phyloP scores from a whole-genome alignment of 257 asterid species.

The Linaria vulgaris region DNA sequence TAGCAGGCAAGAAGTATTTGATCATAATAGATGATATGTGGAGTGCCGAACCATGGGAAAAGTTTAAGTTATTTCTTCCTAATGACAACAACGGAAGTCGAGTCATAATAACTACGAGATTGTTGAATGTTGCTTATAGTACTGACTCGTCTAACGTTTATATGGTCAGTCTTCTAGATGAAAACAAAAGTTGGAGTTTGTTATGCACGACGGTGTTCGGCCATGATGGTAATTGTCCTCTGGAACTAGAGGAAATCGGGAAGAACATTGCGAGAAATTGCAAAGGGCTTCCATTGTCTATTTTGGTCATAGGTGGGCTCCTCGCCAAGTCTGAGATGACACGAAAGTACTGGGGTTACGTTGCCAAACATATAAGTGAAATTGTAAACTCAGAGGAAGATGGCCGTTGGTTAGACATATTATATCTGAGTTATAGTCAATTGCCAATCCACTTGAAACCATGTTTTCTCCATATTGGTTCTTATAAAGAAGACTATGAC shows the following conservation, averaged over 20 bases:
- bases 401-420: conserved; percentile 17
- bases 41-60: conserved; percentile 14
- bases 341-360: conserved; percentile 24
- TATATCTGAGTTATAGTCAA: conserved; percentile 28
- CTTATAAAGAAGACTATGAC: conserved; percentile 20
- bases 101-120: conserved; percentile 27
- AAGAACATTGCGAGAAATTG: conserved; percentile 29
- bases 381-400: neutral
- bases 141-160: conserved; percentile 3
- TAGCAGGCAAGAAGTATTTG: conserved; percentile 10
- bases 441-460: conserved; percentile 29
- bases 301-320: conserved; percentile 31
- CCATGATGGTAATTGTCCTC: conserved; percentile 14
- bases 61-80: conserved; percentile 18
- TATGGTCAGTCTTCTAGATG: conserved; percentile 21
- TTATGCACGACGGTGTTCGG: conserved; percentile 17
- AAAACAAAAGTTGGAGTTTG: conserved; percentile 27
- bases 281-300: conserved; percentile 33
- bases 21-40: conserved; percentile 30
- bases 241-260: conserved; percentile 29
- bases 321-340: conserved; percentile 23
- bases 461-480: conserved; percentile 28
- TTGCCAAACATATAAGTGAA: conserved; percentile 18
- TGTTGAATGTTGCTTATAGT: neutral
- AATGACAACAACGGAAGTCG: conserved; percentile 21